Evolutionary conservation across 805 yeast species (phyloP).

Genomic region (Candida coleopterorum): DNA sequence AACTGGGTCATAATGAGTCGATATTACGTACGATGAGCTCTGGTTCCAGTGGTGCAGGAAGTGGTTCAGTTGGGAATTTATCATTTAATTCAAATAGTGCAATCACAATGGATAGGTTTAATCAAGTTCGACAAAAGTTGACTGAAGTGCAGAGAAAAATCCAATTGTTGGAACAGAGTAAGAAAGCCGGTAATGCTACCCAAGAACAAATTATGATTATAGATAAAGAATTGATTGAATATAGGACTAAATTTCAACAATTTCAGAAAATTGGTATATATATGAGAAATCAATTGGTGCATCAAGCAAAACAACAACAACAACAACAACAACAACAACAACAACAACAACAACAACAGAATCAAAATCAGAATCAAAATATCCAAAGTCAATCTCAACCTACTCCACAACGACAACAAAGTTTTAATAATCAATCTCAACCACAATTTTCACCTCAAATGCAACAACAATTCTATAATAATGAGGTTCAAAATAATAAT

Average conservation of each 20-base stretch:
- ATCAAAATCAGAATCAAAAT: slow-evolving; percentile 4
- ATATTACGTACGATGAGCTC: slow-evolving; percentile 3
- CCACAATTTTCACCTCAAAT: not conserved
- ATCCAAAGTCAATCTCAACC: slow-evolving; percentile 1
- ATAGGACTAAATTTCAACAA: slow-evolving; percentile 43
- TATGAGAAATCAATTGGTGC: slow-evolving; percentile 38
- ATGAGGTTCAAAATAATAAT: too few relatives aligned
- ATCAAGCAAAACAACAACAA: slow-evolving; percentile 19
- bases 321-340: slow-evolving; percentile 10
- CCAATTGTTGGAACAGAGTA: slow-evolving; percentile 46
- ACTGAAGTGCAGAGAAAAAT: slow-evolving; percentile 48
- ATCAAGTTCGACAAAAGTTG: slow-evolving; percentile 42
- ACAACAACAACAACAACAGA: slow-evolving; percentile 4
- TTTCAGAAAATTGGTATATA: slow-evolving; percentile 48
- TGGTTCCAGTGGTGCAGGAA: slow-evolving; percentile 6
- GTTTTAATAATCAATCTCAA: not conserved
- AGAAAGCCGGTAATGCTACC: slow-evolving; percentile 38
- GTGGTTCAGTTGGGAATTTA: slow-evolving; percentile 1
- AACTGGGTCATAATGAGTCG: not conserved
- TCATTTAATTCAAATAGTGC: slow-evolving; percentile 12
- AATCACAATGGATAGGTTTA: slow-evolving; percentile 35
- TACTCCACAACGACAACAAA: not conserved
- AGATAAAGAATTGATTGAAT: slow-evolving; percentile 45
- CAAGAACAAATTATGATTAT: slow-evolving; percentile 42
- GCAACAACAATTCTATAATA: not conserved